A percentile compares a stretch with the other conserved stretches of the same genome.
phyloP scores from a whole-genome alignment of 2,329 filamentous ascomycete species.

The Ceratocystis ficicola region DNA sequence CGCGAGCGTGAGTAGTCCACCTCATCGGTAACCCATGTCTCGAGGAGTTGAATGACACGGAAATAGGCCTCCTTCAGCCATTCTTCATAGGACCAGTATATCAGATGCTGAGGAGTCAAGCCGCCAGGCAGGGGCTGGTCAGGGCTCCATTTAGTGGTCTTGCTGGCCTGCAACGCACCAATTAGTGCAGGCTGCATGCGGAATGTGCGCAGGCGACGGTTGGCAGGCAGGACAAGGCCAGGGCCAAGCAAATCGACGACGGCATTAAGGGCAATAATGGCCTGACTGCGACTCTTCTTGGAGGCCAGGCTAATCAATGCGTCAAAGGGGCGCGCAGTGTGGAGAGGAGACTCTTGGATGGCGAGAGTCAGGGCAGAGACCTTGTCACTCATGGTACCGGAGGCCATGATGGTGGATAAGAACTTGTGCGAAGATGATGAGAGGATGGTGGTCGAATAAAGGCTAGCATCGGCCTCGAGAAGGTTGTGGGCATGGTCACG shows the following conservation, averaged over 20 bases:
- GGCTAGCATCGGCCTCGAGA: slow-evolving; percentile 62
- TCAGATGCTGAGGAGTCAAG: slow-evolving; percentile 63
- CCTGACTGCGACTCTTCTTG: slow-evolving; percentile 87
- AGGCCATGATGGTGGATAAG: slow-evolving; percentile 91
- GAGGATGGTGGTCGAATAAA: slow-evolving; percentile 61
- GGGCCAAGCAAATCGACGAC: slow-evolving; percentile 89
- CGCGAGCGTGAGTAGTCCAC: slow-evolving; percentile 83
- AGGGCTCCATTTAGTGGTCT: slow-evolving; percentile 48
- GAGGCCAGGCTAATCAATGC: slow-evolving; percentile 69
- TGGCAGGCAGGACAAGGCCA: slow-evolving; percentile 68
- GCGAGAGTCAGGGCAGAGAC: slow-evolving; percentile 88
- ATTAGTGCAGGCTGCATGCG: slow-evolving; percentile 65
- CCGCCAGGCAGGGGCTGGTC: slow-evolving; percentile 61
- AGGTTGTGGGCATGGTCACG: slow-evolving; percentile 62
- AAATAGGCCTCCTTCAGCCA: slow-evolving; percentile 94
- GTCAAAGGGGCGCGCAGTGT: slow-evolving; percentile 83
- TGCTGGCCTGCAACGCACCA: slow-evolving; percentile 52
- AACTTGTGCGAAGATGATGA: slow-evolving; percentile 88
- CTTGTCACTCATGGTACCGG: slow-evolving; percentile 92
- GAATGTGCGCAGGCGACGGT: slow-evolving; percentile 72
- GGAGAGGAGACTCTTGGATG: slow-evolving; percentile 88
- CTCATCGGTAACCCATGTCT: slow-evolving; percentile 89
- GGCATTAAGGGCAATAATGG: slow-evolving; percentile 81
- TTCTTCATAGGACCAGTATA: slow-evolving; percentile 86
- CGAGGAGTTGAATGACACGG: slow-evolving; percentile 79